Conservation (phyloP, 2,329 filamentous ascomycete species). For the Colletotrichum sp. region DNA sequence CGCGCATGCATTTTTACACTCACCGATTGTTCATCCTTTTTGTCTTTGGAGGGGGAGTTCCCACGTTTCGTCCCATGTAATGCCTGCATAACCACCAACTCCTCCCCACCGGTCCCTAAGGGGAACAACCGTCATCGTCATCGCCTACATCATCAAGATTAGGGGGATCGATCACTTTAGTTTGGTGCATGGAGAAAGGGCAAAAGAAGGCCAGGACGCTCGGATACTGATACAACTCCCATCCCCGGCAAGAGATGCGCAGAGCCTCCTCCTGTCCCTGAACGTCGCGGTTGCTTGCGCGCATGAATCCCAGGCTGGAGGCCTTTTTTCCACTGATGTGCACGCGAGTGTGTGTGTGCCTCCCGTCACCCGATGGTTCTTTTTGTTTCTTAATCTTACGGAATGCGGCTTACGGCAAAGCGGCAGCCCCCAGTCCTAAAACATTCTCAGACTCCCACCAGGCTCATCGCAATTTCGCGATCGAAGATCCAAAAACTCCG, state of each 20-base stretch:
- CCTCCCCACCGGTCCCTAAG: background rate
- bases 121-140: background rate
- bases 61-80: slow-evolving; percentile 15
- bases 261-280: slow-evolving; percentile 7
- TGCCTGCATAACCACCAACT: background rate
- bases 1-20: background rate
- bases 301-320: background rate
- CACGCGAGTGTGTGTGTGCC: background rate
- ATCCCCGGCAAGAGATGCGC: background rate
- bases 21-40: slow-evolving; percentile 1
- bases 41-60: background rate
- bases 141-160: background rate
- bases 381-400: background rate
- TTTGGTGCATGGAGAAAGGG: background rate
- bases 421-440: background rate
- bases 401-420: background rate
- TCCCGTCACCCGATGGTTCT: background rate
- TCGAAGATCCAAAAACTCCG: slow-evolving; percentile 15
- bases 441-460: slow-evolving; percentile 1
- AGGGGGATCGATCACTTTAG: background rate
- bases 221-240: background rate
- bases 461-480: slow-evolving; percentile 18
- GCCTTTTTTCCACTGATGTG: background rate
- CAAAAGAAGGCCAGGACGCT: background rate
- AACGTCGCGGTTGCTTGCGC: background rate